These are phyloP conservation scores for Phoma sp. DNA, from an alignment of 2,329 filamentous ascomycete genomes.

Conservation along the genomic window DNA sequence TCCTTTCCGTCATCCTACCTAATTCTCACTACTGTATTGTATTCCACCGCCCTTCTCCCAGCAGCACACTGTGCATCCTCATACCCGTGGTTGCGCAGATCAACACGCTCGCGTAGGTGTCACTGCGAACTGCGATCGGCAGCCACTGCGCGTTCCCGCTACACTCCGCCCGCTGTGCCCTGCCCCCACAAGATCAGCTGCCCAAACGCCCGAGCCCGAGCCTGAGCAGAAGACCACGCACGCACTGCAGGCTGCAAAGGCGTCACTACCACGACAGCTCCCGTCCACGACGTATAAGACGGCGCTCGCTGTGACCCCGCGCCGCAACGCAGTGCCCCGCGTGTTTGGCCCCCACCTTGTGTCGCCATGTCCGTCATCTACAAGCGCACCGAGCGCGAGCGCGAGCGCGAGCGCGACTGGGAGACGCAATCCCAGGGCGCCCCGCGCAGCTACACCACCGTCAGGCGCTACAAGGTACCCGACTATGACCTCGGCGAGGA, in stretches of 20 bases:
- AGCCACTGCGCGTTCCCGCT: conserved; percentile 25
- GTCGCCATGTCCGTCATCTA: conserved; percentile 53
- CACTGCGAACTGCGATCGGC: conserved; percentile 26
- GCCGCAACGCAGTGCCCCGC: conserved; percentile 2
- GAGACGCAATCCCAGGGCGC: conserved; percentile 46
- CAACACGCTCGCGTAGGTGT: conserved; percentile 20
- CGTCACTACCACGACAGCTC: neutral
- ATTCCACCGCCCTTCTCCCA: conserved; percentile 1
- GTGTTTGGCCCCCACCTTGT: neutral
- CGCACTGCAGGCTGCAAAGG: conserved; percentile 7
- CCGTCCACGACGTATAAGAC: neutral
- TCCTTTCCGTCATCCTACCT: conserved; percentile 14
- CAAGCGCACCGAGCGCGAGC: conserved; percentile 49
- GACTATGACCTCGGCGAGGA: conserved; percentile 52
- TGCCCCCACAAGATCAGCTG: conserved; percentile 17
- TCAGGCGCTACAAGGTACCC: conserved; percentile 66
- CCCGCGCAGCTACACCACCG: conserved; percentile 57
- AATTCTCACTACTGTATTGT: neutral
- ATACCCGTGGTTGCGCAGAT: conserved; percentile 18
- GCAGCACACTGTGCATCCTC: conserved; percentile 13
- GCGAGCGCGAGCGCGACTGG: conserved; percentile 54
- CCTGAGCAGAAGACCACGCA: conserved; percentile 1
- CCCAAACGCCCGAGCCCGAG: neutral
- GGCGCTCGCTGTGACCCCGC: conserved; percentile 3
- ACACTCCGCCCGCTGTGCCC: conserved; percentile 17